Evolutionary conservation across 495 filamentous ascomycete genomes (phyloP), one percentile per base, ranked within the genome.

Genomic region (Neurospora sp.): DNA sequence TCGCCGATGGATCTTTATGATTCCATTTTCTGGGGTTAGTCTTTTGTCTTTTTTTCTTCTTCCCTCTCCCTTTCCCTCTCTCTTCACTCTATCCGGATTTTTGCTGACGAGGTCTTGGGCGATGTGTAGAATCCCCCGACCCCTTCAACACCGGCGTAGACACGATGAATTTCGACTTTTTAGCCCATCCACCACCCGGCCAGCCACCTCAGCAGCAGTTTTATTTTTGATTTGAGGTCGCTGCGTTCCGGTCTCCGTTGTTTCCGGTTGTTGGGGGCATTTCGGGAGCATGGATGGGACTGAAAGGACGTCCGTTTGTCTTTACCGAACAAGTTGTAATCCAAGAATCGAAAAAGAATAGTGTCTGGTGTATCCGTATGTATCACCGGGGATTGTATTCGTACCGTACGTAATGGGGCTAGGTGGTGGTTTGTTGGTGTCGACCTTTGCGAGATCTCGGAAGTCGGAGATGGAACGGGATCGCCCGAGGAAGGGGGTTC

Each of bases 1-100:
- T 85, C 86, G 9, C 86, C 86, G 5, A 85, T 88, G 85, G 86
- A 88, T 35, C 79, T 88, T 20, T 88, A 87, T 74, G 86, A 88
- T 74, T 86, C 85, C 4, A 88, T 88, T 53, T 88, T 88, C 70
- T 88, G 86, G 85, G 86, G 86, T 88, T 75, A 78, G 85, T 79
- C 10, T 35, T 69, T 39, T 6, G 14, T 31, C 10, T 0, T 35
- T 9, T n/a, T 37, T 48, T 10, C 39, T 8, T 16, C 14, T 11
- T 16, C 4, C 10, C 14, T 16, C 5, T 5, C 1, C 14, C 14
- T 39, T 41, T 0, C 0, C 12, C 12, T 1, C 12, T 42, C 11
- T 16, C 40, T 37, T 31, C 31, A 31, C 31, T 2, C 31, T 31
- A 31, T 31, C 31, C 31, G 31, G 31, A 31, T 31, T 31, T 31